These are phyloP conservation scores for Papilionanthe hybrid DNA, from an alignment of 116 monocot genomes.

Conservation along the genomic window DNA sequence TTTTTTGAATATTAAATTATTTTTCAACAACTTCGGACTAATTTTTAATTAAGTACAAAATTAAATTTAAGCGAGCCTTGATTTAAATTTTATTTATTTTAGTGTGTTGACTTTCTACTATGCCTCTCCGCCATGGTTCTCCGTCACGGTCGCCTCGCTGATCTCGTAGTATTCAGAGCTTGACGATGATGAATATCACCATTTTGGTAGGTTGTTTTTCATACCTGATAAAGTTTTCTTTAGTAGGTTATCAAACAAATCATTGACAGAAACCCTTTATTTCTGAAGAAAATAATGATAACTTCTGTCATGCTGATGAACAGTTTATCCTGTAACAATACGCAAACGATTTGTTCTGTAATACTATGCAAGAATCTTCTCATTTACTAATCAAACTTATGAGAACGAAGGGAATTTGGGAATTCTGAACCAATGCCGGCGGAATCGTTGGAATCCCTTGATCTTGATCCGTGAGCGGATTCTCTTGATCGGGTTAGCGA, in stretches of 20 bases:
- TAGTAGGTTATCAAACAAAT: neutral
- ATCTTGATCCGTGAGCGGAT: constrained; percentile 41
- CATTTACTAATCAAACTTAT: constrained; percentile 27
- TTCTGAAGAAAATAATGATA: neutral
- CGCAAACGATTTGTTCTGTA: neutral
- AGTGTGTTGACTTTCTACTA: too few species aligned
- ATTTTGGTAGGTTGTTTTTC: neutral
- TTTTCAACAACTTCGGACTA: too few species aligned
- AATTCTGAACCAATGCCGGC: constrained; percentile 35
- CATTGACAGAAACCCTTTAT: neutral
- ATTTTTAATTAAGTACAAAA: too few species aligned
- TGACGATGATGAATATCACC: neutral
- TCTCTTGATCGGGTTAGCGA: constrained; percentile 34
- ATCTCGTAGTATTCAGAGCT: neutral
- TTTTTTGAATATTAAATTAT: too few species aligned
- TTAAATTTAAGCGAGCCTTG: too few species aligned
- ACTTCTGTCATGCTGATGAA: neutral
- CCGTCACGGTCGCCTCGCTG: too few species aligned
- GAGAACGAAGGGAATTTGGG: constrained; percentile 25
- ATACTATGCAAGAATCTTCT: neutral
- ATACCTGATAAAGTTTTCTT: neutral
- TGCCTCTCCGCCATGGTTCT: too few species aligned
- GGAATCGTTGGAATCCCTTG: constrained; percentile 35
- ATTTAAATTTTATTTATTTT: too few species aligned
- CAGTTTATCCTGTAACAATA: neutral